These are phyloP conservation scores for Tillandsia fasciculata DNA, from an alignment of 176 grass and related monocot species.

Conservation along the genomic window DNA sequence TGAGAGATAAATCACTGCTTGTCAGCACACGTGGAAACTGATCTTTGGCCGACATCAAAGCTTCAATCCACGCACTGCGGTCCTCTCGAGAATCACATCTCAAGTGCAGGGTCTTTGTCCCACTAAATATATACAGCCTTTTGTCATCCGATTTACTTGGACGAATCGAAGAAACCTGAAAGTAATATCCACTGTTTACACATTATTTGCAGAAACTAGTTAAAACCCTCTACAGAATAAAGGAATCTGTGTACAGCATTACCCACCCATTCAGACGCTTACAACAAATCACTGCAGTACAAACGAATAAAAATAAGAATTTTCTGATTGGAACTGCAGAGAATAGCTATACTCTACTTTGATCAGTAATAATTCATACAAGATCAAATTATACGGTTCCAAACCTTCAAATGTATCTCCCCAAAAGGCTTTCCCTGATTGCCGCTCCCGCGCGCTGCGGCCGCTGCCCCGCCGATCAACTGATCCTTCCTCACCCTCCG, in stretches of 20 bases:
- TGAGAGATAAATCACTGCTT: conserved; percentile 40
- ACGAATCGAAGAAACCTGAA: conserved; percentile 86
- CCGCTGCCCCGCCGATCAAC: conserved; percentile 9
- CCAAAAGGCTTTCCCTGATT: conserved; percentile 84
- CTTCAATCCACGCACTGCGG: conserved; percentile 66
- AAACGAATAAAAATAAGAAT: too few relatives aligned
- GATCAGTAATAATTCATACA: background rate
- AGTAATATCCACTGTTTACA: conserved; percentile 6
- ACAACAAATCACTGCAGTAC: too few relatives aligned
- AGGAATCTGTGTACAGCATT: background rate
- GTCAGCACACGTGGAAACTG: conserved; percentile 44
- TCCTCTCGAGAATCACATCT: conserved; percentile 73
- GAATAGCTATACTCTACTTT: background rate
- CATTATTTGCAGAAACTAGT: background rate
- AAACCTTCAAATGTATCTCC: conserved; percentile 93
- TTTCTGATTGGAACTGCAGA: too few relatives aligned
- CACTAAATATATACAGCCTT: conserved; percentile 94
- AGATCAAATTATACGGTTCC: background rate
- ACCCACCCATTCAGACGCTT: background rate
- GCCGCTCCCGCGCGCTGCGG: conserved; percentile 17
- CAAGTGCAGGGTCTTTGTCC: conserved; percentile 83
- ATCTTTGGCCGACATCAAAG: conserved; percentile 57
- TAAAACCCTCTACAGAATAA: background rate
- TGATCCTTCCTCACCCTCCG: conserved; percentile 34
- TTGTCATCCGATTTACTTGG: conserved; percentile 98